These are phyloP conservation scores for Aethionema arabicum DNA, from an alignment of 345 rosid species.

Conservation along the genomic window DNA sequence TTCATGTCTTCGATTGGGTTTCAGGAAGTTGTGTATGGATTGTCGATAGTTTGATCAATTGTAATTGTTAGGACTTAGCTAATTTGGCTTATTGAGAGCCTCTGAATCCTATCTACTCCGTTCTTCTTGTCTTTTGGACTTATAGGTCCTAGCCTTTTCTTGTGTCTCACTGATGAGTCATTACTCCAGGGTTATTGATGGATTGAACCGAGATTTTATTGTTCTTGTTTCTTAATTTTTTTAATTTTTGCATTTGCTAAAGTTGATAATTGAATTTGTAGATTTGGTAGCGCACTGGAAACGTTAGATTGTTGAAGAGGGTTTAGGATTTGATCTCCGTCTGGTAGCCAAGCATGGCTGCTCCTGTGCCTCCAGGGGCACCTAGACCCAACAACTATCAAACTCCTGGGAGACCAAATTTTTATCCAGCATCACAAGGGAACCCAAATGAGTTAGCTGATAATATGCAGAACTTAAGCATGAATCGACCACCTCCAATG, in stretches of 20 bases:
- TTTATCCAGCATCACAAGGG: conserved; percentile 49
- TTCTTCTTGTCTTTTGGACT: no score
- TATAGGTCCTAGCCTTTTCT: no score
- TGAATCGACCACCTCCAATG: conserved; percentile 49
- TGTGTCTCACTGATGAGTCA: no score
- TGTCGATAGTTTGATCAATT: no score
- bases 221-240: no score
- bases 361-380: conserved; percentile 92
- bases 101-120: no score
- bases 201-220: no score
- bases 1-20: neutral
- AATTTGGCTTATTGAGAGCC: no score
- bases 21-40: neutral
- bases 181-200: no score
- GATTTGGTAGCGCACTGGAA: conserved; percentile 22
- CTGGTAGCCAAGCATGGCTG: conserved; percentile 53
- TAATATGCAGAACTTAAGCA: conserved; percentile 66
- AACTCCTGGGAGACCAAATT: conserved; percentile 47
- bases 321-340: conserved; percentile 25
- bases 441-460: conserved; percentile 43
- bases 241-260: conserved; percentile 16
- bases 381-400: conserved; percentile 56
- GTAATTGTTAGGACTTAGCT: no score
- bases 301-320: conserved; percentile 9
- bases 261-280: conserved; percentile 23